Evolutionary conservation across 2,329 filamentous ascomycete genomes (phyloP).

Genomic region (Lachnellula suecica): DNA sequence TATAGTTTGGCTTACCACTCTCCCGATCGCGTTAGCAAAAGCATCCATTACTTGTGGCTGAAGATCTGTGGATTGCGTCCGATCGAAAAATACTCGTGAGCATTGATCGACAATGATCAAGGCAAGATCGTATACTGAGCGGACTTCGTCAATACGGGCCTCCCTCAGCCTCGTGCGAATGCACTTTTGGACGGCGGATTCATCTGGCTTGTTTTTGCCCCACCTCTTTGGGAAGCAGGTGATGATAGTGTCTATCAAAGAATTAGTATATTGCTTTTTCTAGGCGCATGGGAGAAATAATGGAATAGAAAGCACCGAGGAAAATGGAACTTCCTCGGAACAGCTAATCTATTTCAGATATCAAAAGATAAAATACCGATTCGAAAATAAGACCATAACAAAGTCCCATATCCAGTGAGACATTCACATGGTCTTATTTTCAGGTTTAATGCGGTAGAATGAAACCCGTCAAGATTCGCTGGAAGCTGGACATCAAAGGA

Average conservation of each 20-base stretch:
- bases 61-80: slow-evolving; percentile 31
- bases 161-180: slow-evolving; percentile 35
- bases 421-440: too few relatives aligned
- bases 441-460: too few relatives aligned
- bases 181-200: slow-evolving; percentile 39
- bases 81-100: slow-evolving; percentile 39
- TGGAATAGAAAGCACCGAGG: too few relatives aligned
- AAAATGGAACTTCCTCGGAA: too few relatives aligned
- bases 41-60: slow-evolving; percentile 42
- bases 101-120: slow-evolving; percentile 41
- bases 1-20: slow-evolving; percentile 35
- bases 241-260: slow-evolving; percentile 35
- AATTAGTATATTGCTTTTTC: background rate
- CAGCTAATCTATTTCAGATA: too few relatives aligned
- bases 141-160: slow-evolving; percentile 29
- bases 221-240: slow-evolving; percentile 42
- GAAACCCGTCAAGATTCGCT: too few relatives aligned
- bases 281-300: too few relatives aligned
- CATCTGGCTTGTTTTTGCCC: slow-evolving; percentile 40
- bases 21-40: slow-evolving; percentile 43
- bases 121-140: slow-evolving; percentile 37
- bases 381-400: too few relatives aligned
- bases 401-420: too few relatives aligned
- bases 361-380: background rate
- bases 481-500: background rate